Evolutionary conservation across 2,329 filamentous ascomycete genomes (phyloP), one percentile per base, ranked within the genome.

Genomic region (Xylaria sp.): DNA sequence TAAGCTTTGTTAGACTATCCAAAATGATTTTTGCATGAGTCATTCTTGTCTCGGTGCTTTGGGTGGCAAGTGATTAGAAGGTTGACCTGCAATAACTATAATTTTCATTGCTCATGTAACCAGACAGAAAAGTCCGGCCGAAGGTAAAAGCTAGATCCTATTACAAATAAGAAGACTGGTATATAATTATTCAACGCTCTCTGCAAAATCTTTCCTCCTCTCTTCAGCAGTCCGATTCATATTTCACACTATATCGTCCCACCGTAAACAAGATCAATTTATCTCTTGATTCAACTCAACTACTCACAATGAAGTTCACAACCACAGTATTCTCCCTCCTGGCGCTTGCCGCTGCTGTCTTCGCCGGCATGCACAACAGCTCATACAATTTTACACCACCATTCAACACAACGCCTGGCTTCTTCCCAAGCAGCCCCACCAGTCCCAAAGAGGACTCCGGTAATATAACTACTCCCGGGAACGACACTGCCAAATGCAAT

Each of bases 301-400:
- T 34, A 20, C n/a, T 10, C 50, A 65, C 28, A 32, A 68, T 68
- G 66, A 50, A 65, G 57, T 61, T 61, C 63, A 25, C 63, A n/a
- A 15, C 23, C 13, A 25, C 30, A 23, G 1, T 52, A n/a, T 28
- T 30, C 34, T 46, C 57, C 20, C 10, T 61, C 48, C 13, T 50
- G 56, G 56, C 48, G 10, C 32, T 68, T 28, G 43, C 20, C 50
- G 10, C 52, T 20, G 57, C 34, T 23, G n/a, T 34, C 23, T 41
- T 53, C 32, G 43, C 59, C 48, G n/a, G 36, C 3, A 32, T 39
- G 15, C 15, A 50, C 3, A 25, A 18, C n/a, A 1, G 15, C 0
- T 3, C 48, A 32, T 18, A 0, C 25, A 10, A 32, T 32, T n/a
- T 12, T 8, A 36, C 7, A 4, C 43, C 43, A 46, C n/a, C 45